Percentiles rank a stretch among this genome's conserved stretches.
Conservation (phyloP, 441 rosid genomes). For the Biscutella auriculata region DNA sequence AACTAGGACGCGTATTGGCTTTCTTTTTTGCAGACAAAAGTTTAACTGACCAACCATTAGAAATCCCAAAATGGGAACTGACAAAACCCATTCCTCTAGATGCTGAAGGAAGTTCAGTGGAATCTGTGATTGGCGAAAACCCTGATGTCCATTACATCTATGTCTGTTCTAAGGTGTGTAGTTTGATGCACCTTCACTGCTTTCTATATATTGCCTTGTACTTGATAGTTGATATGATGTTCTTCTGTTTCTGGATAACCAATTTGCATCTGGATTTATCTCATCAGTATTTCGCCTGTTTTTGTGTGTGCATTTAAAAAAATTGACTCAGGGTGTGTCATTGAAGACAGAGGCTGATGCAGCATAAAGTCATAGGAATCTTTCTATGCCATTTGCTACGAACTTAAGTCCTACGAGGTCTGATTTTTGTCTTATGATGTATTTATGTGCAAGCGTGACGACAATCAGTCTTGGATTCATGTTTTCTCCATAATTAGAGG, state of each 20-base stretch:
- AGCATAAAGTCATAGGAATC: conserved; percentile 18
- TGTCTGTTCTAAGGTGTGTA: conserved; percentile 59
- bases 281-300: neutral
- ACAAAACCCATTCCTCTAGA: conserved; percentile 49
- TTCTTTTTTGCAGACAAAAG: conserved; percentile 40
- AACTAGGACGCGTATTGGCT: neutral
- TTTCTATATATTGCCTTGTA: neutral
- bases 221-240: neutral
- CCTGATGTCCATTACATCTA: conserved; percentile 77
- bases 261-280: neutral
- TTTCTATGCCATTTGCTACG: neutral
- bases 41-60: conserved; percentile 26
- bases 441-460: neutral
- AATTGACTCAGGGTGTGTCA: conserved; percentile 30
- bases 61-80: conserved; percentile 38
- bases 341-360: conserved; percentile 20
- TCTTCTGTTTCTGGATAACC: neutral
- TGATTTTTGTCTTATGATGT: neutral
- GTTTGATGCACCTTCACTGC: neutral
- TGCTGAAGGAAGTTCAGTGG: conserved; percentile 41
- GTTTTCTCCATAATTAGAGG: neutral
- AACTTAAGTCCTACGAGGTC: neutral
- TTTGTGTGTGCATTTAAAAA: neutral
- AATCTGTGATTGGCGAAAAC: conserved; percentile 49
- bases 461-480: neutral